Percentiles rank a stretch among this genome's conserved stretches.
phyloP scores from a whole-genome alignment of 2,329 filamentous ascomycete genomes.

The Karstenula rhodostoma region DNA sequence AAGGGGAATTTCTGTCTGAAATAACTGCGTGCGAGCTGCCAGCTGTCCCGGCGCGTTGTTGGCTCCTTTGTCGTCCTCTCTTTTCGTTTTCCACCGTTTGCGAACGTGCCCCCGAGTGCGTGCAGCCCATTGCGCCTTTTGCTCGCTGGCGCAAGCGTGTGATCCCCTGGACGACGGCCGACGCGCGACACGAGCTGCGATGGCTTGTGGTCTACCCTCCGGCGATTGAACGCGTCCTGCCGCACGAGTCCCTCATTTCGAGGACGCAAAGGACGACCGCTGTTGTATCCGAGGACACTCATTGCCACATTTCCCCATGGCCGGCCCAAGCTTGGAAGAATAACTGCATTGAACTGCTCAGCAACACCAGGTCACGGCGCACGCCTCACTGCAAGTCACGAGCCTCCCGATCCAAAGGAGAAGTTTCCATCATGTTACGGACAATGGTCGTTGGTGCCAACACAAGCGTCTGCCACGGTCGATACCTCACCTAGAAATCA shows the following conservation, averaged over 20 bases:
- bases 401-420: neutral
- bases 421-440: conserved; percentile 10
- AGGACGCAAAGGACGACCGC: neutral
- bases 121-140: neutral
- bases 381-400: conserved; percentile 5
- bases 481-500: neutral
- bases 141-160: neutral
- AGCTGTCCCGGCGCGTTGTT: conserved; percentile 17
- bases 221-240: neutral
- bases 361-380: neutral
- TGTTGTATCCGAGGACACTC: neutral
- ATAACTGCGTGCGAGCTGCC: conserved; percentile 15
- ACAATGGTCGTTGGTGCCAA: neutral
- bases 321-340: neutral
- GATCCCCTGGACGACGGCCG: neutral
- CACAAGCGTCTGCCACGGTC: neutral
- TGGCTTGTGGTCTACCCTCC: conserved; percentile 6
- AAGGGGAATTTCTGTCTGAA: conserved; percentile 19
- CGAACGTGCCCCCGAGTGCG: neutral
- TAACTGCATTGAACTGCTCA: neutral
- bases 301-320: neutral
- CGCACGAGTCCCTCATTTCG: neutral
- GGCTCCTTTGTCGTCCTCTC: conserved; percentile 12
- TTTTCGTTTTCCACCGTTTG: neutral
- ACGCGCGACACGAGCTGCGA: conserved; percentile 2